Evolutionary conservation across 352 stramenopile species (phyloP), one percentile per base, ranked within the genome.

Genomic region (Nothophytophthora sp.): DNA sequence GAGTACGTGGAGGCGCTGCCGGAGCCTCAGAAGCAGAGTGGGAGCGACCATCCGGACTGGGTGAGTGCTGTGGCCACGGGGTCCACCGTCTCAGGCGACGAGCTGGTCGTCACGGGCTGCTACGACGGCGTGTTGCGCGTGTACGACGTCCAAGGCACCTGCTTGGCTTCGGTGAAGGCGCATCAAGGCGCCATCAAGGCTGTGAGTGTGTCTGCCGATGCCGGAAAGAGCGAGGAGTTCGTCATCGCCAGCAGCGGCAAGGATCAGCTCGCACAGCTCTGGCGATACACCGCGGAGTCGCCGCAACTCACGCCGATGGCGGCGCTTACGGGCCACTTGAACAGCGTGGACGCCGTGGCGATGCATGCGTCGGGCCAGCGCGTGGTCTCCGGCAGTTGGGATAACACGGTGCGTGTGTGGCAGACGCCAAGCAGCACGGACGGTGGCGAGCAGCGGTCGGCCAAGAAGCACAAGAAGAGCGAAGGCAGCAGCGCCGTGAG

Each of bases 1-100:
- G 86, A 96, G 66, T 96, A 96, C 63, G 75, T 95, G 43, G 81
- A 94, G 39, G 85, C 88, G 29, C 60, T 95, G 18, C 68, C 79
- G 2, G 75, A 92, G 40, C 88, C 88, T 0, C 70, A 87, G 61
- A 69, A 84, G 49, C 69, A 87, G 42, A 73, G 79, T 20, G 61
- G 75, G 29, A 76, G 65, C 10, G 76, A 84, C 39, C 81, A 94
- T 54, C 86, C 86, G 13, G 88, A 96, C 51, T 96, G 88, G 88
- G 83, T 96, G 50, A 91, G 86, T 56, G 79, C 86, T 22, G 76
- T 96, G 11, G 67, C 60, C 0, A 64, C 70, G 20, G 23, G 67
- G 9, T 19, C 33, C 33, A 19, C 12, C 7, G 12, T 15, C 12
- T 12, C 9, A 15, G 63, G 61, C 24, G 54, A 61, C 18, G 55